Evolutionary conservation across 1,139 yeast genomes (phyloP), one percentile per base, ranked within the genome.

Genomic region (Debaryomyces udenii): DNA sequence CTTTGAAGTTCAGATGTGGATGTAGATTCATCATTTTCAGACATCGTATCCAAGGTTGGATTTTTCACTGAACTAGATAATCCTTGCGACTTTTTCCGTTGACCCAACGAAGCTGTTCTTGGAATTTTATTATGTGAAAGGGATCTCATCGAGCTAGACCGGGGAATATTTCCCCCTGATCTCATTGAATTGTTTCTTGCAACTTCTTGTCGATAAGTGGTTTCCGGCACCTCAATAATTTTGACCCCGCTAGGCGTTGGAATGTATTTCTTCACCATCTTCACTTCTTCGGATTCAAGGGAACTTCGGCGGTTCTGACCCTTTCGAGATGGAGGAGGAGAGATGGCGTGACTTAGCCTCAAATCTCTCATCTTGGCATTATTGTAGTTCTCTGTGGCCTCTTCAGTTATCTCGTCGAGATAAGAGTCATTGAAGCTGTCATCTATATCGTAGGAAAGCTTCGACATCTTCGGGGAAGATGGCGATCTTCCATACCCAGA

Each of bases 161-260:
- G 56, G 14, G 60, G 49, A 35, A 62, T 53, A 37, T 59, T 52
- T 37, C 55, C 46, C 4, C 64, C 69, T 2, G 68, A 55, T 27
- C 77, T 57, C 39, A 73, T 62, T 6, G 76, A 69, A 49, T 74
- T 74, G 40, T 62, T 62, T 35, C 78, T 53, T 1, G 69, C 67
- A 11, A 74, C 59, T 46, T 73, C 77, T 47, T 65, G 58, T 38
- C 68, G 61, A 42, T 68, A 54, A 35, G 59, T 58, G 7, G 61
- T 54, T 45, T 68, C 76, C 0, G 78, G 78, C 6, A 74, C 79
- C 46, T 74, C 78, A 14, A 74, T 59, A n/a, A 73, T 55, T 46
- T 71, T 69, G 47, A 74, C 71, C 23, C 79, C 79, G 27, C 64
- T 71, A 3, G 77, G 72, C 10, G 78, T 72, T 9, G 79, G 79